Conservation (phyloP, 805 yeast genomes). For the Pichia membranifaciens region DNA sequence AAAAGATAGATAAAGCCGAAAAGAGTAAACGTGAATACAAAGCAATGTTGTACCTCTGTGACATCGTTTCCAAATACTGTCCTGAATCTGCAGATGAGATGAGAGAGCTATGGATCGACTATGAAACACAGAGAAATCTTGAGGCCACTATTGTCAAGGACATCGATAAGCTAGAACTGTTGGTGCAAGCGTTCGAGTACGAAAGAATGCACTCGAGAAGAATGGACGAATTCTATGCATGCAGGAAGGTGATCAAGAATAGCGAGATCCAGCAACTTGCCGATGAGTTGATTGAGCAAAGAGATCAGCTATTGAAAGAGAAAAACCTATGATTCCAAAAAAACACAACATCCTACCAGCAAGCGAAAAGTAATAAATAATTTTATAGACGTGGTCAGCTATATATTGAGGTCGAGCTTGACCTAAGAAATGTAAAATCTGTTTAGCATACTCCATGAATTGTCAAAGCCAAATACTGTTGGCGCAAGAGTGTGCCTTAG, state of each 20-base stretch:
- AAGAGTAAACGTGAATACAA: slow-evolving; percentile 76
- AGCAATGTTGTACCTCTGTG: slow-evolving; percentile 62
- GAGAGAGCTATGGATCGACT: slow-evolving; percentile 74
- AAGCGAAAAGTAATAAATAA: no score
- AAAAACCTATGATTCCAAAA: slow-evolving; percentile 1
- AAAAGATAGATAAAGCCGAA: slow-evolving; percentile 60
- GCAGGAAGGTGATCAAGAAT: slow-evolving; percentile 60
- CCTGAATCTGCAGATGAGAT: slow-evolving; percentile 56
- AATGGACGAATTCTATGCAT: slow-evolving; percentile 63
- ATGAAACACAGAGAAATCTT: slow-evolving; percentile 72
- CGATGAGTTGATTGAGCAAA: slow-evolving; percentile 46
- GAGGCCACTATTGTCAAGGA: slow-evolving; percentile 93
- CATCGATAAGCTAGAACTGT: slow-evolving; percentile 85
- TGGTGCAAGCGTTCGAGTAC: slow-evolving; percentile 77
- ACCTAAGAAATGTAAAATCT: slow-evolving; percentile 18
- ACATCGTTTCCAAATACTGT: slow-evolving; percentile 61
- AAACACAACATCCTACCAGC: background rate
- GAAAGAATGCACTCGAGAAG: slow-evolving; percentile 61
- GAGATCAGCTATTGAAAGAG: slow-evolving; percentile 36
- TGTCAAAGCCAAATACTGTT: slow-evolving; percentile 84
- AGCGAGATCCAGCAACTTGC: slow-evolving; percentile 66
- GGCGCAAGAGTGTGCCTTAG: slow-evolving; percentile 83
- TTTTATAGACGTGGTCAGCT: no score
- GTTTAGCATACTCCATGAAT: slow-evolving; percentile 41
- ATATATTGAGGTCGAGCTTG: no score